phyloP scores from a whole-genome alignment of 495 filamentous ascomycete genomes.

The Trichodelitschia bisporula region DNA sequence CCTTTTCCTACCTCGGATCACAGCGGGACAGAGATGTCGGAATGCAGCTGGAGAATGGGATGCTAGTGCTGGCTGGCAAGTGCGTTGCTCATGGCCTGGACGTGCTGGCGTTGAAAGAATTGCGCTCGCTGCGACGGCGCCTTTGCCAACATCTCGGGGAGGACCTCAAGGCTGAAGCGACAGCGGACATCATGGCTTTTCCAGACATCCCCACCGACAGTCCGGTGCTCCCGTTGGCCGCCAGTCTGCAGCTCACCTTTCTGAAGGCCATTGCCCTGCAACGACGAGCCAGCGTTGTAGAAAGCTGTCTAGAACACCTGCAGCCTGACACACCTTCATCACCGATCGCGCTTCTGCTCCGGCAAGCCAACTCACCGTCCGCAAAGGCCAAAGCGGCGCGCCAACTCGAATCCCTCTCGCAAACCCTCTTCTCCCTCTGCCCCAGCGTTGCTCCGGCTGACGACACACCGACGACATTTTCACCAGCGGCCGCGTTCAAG shows the following conservation, averaged over 20 bases:
- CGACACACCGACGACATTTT: conserved; percentile 24
- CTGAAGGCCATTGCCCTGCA: conserved; percentile 24
- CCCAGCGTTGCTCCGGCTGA: conserved; percentile 28
- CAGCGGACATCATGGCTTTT: no score
- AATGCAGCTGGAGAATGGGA: conserved; percentile 64
- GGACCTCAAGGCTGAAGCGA: no score
- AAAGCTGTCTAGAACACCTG: conserved; percentile 15
- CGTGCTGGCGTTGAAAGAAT: conserved; percentile 53
- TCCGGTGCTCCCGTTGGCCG: conserved; percentile 11
- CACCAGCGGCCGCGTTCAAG: conserved; percentile 31
- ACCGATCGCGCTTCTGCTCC: conserved; percentile 36
- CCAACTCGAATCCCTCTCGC: conserved; percentile 46
- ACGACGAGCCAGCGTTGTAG: conserved; percentile 13
- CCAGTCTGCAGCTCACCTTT: conserved; percentile 20
- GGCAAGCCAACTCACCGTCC: conserved; percentile 21
- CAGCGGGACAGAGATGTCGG: neutral
- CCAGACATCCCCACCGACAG: neutral
- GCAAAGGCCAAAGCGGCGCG: conserved; percentile 33
- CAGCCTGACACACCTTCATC: conserved; percentile 27
- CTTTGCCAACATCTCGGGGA: no score
- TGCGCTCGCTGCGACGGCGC: conserved; percentile 40
- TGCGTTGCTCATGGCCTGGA: conserved; percentile 47
- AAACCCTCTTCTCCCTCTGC: conserved; percentile 37
- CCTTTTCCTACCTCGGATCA: neutral
- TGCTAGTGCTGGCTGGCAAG: conserved; percentile 49